Evolutionary conservation across 257 asterid species (phyloP), one percentile per base, ranked within the genome.

Genomic region (Scutellaria minor): DNA sequence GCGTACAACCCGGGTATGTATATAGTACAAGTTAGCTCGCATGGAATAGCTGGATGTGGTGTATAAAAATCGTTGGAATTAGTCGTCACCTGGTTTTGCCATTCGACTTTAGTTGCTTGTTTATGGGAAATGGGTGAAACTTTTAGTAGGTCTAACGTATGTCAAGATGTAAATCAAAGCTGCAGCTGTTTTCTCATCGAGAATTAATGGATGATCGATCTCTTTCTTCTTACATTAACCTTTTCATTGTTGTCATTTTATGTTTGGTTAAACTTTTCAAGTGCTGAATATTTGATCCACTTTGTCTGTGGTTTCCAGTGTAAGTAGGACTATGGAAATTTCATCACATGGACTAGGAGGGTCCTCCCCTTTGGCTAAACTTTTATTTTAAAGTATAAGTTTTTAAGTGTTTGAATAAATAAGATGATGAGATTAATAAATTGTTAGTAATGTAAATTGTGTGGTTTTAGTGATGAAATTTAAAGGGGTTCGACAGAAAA

Each of bases 41-140:
- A 70, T 20, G 87, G 87, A 44, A 78, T 84, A 9, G 70, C 82
- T 5, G 79, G 79, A 6, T 78, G 79, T 68, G 86, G 86, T 75
- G 79, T 82, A 72, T 82, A 69, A 79, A 47, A 24, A 69, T 31
- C 47, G 58, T 40, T 44, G 20, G 42, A 27, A 56, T 67, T 60
- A 42, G 66, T 18, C 9, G 63, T 64, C 9, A 31, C 10, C 37
- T 15, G 42, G 75, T 53, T 44, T 39, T 56, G 70, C 70, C 71
- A 65, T 72, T 72, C 51, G 65, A 61, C 70, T 54, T 73, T 39
- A 70, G 52, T 67, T 66, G 64, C 74, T 64, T 77, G 74, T 60
- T 68, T 69, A 14, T 59, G 78, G 77, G 66, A 53, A 69, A 54
- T 70, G 82, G 73, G 58, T 54, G 63, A 65, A 78, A 69, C 71